These are phyloP conservation scores for Verticillium zaregamsianum DNA, from an alignment of 2,329 filamentous ascomycete genomes.

Conservation along the genomic window DNA sequence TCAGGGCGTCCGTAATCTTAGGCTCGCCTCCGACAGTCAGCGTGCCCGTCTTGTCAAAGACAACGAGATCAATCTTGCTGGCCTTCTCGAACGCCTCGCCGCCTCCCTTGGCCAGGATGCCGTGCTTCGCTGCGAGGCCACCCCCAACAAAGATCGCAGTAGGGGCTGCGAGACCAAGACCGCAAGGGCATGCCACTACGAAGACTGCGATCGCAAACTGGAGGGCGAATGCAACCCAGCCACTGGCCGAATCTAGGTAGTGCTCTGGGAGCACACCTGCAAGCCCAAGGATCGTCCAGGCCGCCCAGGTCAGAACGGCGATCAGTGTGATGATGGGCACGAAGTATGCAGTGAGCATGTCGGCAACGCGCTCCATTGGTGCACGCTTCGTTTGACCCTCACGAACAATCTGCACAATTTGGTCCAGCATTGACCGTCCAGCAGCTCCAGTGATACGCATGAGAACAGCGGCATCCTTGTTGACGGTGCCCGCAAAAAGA, in stretches of 20 bases:
- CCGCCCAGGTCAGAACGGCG: constrained; percentile 66
- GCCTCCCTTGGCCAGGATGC: constrained; percentile 78
- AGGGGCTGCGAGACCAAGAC: constrained; percentile 77
- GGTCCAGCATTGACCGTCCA: constrained; percentile 72
- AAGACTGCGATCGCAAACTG: constrained; percentile 85
- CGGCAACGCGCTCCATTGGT: constrained; percentile 71
- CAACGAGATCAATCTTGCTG: constrained; percentile 70
- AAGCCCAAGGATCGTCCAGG: constrained; percentile 65
- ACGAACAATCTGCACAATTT: constrained; percentile 72
- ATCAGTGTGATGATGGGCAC: constrained; percentile 68
- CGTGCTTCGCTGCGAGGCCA: constrained; percentile 72
- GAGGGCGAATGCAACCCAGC: constrained; percentile 69
- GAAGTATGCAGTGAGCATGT: constrained; percentile 70
- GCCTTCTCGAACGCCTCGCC: constrained; percentile 85
- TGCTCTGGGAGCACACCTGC: constrained; percentile 50
- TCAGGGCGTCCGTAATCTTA: constrained; percentile 53
- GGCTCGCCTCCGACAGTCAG: constrained; percentile 71
- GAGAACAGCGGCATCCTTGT: constrained; percentile 60
- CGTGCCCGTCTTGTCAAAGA: constrained; percentile 88
- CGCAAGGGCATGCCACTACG: constrained; percentile 82
- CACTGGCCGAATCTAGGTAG: constrained; percentile 55
- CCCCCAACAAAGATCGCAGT: constrained; percentile 82
- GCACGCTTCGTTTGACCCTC: constrained; percentile 74
- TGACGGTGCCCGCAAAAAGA: constrained; percentile 71
- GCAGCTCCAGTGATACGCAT: constrained; percentile 60